Evolutionary conservation across 2,329 filamentous ascomycete genomes (phyloP), one percentile per base, ranked within the genome.

Genomic region (Alternaria novae-zelandiae): DNA sequence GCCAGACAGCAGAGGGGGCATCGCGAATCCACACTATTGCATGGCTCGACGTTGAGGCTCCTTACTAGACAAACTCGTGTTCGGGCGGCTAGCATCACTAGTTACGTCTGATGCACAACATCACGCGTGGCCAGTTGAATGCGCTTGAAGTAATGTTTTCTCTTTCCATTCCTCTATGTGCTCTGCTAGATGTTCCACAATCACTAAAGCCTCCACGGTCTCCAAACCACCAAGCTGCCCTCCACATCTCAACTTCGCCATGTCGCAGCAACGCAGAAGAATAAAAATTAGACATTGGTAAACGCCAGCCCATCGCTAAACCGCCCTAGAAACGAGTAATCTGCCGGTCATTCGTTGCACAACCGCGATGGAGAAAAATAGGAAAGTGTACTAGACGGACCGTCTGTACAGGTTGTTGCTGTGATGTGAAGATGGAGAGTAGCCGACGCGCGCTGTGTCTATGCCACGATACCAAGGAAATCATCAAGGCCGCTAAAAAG

Each of bases 401-500:
- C 50, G 28, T 43, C 46, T 59, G 60, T 54, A 64, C 60, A 66
- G 45, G 47, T 56, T 51, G 44, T 50, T 54, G 58, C 61, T 59
- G 54, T 36, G 53, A 43, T 47, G 60, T 32, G 46, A 61, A 53
- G 58, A 61, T 44, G 43, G 59, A 57, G 57, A 51, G 57, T 47
- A 70, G 64, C 61, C 57, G 66, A 67, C 61, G 69, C 67, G 59
- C 70, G 70, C 70, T 73, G 66, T 72, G 66, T 73, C 73, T 73
- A 76, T 74, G 70, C 70, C 69, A 59, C 59, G 26, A 67, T 74
- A 68, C 54, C 67, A 71, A 66, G 44, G 61, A 70, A 66, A 64
- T 76, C 72, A 71, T 77, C 73, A 72, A 70, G 68, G 70, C 68
- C 68, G 63, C 70, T 56, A 47, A 36, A 61, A 51, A 65, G 64